Conservation (phyloP, 1,284 basidiomycete species). For the Ustilago sp. region DNA sequence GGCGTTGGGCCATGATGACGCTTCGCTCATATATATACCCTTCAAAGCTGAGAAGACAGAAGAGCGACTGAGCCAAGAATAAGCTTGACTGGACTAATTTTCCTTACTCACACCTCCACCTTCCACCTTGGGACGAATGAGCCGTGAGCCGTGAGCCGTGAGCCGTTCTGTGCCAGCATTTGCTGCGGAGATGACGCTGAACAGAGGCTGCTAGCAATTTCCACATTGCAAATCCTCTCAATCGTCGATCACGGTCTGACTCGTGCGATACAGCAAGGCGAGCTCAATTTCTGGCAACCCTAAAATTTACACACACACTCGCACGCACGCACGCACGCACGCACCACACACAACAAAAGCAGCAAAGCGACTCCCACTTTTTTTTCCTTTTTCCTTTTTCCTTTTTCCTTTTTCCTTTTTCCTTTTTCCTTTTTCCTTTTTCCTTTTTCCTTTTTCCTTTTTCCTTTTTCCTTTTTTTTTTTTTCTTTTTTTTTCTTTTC, state of each 20-base stretch:
- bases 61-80: conserved; percentile 1
- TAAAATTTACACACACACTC: not conserved
- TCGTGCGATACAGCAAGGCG: not conserved
- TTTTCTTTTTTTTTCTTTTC: not conserved
- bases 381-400: conserved; percentile 3
- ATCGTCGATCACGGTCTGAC: conserved; percentile 20
- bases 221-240: conserved; percentile 5
- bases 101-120: conserved; percentile 22
- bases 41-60: not conserved
- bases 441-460: not conserved
- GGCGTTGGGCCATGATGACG: not conserved
- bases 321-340: conserved; percentile 10
- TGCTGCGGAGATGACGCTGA: conserved; percentile 18
- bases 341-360: conserved; percentile 1
- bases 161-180: not conserved
- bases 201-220: conserved; percentile 24
- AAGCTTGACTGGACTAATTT: not conserved
- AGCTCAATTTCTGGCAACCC: not conserved
- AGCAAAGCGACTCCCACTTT: not conserved
- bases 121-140: conserved; percentile 31
- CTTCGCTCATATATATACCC: not conserved
- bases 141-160: conserved; percentile 1
- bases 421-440: not conserved
- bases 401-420: conserved; percentile 4
- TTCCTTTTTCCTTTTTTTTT: not conserved